Conservation (phyloP, 306 rosid species). For the Spatholobus suberectus region DNA sequence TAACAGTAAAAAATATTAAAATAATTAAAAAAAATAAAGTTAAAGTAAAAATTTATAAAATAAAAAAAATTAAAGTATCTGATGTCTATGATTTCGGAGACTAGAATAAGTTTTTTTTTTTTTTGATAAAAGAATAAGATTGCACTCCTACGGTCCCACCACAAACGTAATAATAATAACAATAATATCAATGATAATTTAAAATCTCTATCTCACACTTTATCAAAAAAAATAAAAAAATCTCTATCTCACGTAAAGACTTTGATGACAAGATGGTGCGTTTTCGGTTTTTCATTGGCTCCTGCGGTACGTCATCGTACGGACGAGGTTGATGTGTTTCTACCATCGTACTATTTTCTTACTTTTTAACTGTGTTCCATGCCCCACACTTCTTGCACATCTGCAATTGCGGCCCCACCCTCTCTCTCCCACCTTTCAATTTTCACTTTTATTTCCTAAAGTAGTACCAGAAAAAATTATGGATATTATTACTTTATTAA, state of each 20-base stretch:
- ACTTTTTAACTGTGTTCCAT: background rate
- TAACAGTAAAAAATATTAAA: background rate
- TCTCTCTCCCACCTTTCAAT: background rate
- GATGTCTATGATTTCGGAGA: background rate
- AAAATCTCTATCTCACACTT: background rate
- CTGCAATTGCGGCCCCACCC: background rate
- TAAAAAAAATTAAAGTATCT: background rate
- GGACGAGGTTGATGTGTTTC: conserved; percentile 33
- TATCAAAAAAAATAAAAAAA: too few species aligned
- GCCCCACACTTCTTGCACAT: conserved; percentile 18
- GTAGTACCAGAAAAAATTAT: background rate
- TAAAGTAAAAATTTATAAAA: background rate
- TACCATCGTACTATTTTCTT: conserved; percentile 23
- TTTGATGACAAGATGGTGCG: conserved; percentile 28
- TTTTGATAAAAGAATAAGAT: too few species aligned
- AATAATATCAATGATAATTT: background rate
- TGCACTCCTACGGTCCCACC: background rate
- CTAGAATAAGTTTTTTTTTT: too few species aligned
- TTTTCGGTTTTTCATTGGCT: conserved; percentile 37
- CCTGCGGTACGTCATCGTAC: conserved; percentile 24
- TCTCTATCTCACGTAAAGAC: background rate
- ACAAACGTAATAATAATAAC: background rate
- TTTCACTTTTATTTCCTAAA: background rate
- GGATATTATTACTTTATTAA: background rate
- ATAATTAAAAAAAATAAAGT: background rate